These are phyloP conservation scores for Phytopythium boreale DNA, from an alignment of 352 stramenopile genomes.

Conservation along the genomic window DNA sequence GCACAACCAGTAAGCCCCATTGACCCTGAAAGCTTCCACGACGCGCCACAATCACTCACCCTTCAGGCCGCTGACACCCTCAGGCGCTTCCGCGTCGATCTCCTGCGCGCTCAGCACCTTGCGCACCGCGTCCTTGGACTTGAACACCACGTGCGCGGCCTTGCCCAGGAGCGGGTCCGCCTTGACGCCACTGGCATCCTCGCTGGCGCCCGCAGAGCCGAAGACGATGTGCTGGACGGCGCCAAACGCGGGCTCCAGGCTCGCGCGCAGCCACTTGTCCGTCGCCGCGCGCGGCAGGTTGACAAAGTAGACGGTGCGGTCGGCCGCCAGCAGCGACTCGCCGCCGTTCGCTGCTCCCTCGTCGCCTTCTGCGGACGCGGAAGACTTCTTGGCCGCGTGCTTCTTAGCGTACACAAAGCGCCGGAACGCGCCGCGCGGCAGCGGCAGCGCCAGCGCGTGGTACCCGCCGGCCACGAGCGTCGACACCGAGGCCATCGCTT, in stretches of 20 bases:
- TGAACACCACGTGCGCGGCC: slow-evolving; percentile 75
- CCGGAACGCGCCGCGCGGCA: slow-evolving; percentile 52
- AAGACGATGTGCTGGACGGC: slow-evolving; percentile 60
- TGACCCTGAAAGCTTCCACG: neutral
- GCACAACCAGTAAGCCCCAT: neutral
- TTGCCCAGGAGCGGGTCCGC: slow-evolving; percentile 25
- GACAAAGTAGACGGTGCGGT: slow-evolving; percentile 74
- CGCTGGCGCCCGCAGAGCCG: neutral
- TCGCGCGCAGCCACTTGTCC: slow-evolving; percentile 52
- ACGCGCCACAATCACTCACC: slow-evolving; percentile 15
- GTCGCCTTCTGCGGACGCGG: neutral
- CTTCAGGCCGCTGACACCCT: slow-evolving; percentile 26
- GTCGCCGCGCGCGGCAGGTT: slow-evolving; percentile 53
- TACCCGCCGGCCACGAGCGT: slow-evolving; percentile 51
- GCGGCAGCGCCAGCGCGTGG: slow-evolving; percentile 68
- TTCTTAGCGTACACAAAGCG: slow-evolving; percentile 81
- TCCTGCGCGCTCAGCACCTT: slow-evolving; percentile 43
- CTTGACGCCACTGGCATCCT: slow-evolving; percentile 11
- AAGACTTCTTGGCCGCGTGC: slow-evolving; percentile 44
- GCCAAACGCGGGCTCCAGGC: slow-evolving; percentile 41
- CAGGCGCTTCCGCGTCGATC: slow-evolving; percentile 30
- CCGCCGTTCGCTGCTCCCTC: slow-evolving; percentile 13
- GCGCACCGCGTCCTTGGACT: slow-evolving; percentile 50
- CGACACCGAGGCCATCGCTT: slow-evolving; percentile 11
- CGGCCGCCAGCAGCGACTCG: slow-evolving; percentile 48